Evolutionary conservation across 202 grass and related monocot species (phyloP).

Genomic region (Zoysia matrella): DNA sequence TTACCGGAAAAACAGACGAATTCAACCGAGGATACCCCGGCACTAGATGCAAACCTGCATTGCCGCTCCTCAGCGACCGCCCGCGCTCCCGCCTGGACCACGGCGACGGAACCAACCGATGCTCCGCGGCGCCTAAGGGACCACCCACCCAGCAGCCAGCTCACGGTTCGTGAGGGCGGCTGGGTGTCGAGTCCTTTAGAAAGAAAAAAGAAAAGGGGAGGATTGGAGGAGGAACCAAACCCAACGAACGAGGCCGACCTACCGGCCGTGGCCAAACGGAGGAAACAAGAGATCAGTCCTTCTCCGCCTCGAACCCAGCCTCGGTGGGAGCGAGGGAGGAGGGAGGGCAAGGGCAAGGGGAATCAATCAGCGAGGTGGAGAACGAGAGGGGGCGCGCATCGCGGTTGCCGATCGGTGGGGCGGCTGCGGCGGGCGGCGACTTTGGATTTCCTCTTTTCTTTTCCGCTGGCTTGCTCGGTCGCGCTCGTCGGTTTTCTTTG

Average conservation of each 20-base stretch:
- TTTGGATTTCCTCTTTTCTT: background rate
- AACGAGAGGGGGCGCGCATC: conserved; percentile 26
- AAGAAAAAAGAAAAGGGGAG: background rate
- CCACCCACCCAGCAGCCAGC: background rate
- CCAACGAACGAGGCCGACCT: conserved; percentile 30
- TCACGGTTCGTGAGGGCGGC: conserved; percentile 34
- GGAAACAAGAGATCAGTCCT: background rate
- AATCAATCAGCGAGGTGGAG: background rate
- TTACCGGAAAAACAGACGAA: background rate
- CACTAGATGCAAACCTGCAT: conserved; percentile 38
- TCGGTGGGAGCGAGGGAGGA: background rate
- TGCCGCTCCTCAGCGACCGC: conserved; percentile 14
- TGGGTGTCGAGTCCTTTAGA: background rate
- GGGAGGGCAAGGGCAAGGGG: background rate
- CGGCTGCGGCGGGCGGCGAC: conserved; percentile 18
- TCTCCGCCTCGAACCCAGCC: conserved; percentile 5
- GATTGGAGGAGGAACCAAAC: background rate
- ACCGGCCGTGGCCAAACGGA: conserved; percentile 34
- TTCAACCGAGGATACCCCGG: background rate
- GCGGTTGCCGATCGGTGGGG: conserved; percentile 23
- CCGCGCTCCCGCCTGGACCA: conserved; percentile 22
- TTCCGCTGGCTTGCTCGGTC: conserved; percentile 21
- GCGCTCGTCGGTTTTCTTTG: conserved; percentile 30
- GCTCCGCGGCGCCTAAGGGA: conserved; percentile 2
- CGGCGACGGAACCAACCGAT: conserved; percentile 17